phyloP scores from a whole-genome alignment of 2,329 filamentous ascomycete genomes.

The Colletotrichum tanaceti region DNA sequence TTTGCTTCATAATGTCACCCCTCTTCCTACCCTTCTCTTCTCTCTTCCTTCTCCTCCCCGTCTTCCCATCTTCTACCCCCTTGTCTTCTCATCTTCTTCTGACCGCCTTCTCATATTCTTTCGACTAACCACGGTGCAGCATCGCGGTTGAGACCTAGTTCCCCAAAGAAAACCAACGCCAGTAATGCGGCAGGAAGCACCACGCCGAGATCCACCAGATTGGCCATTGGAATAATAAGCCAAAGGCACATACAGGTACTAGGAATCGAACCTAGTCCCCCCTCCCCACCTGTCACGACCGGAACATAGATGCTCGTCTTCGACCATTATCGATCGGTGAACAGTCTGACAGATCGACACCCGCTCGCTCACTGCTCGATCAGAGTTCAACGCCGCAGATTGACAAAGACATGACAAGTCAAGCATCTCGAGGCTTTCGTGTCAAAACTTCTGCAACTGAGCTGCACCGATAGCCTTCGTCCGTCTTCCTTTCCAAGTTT shows the following conservation, averaged over 20 bases:
- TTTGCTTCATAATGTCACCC: slow-evolving; percentile 11
- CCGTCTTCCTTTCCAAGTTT: slow-evolving; percentile 27
- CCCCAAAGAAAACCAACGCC: background rate
- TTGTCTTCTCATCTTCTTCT: no score
- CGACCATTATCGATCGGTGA: no score
- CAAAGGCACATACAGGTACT: no score
- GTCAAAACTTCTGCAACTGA: background rate
- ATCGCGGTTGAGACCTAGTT: background rate
- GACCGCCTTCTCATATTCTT: no score
- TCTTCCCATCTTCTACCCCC: no score
- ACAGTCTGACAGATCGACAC: no score
- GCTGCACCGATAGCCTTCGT: slow-evolving; percentile 28
- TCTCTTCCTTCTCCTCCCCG: background rate
- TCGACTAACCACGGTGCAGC: background rate
- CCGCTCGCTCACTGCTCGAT: no score
- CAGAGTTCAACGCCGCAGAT: slow-evolving; percentile 5
- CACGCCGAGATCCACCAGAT: no score
- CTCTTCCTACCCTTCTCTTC: background rate
- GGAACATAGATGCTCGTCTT: no score
- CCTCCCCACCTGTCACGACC: no score
- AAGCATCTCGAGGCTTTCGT: background rate
- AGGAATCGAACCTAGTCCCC: no score
- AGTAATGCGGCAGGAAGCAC: background rate
- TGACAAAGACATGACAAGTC: slow-evolving; percentile 32
- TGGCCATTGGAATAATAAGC: no score